Conservation (phyloP, 2,329 filamentous ascomycete species). For the Tricladium varicosporioides region DNA sequence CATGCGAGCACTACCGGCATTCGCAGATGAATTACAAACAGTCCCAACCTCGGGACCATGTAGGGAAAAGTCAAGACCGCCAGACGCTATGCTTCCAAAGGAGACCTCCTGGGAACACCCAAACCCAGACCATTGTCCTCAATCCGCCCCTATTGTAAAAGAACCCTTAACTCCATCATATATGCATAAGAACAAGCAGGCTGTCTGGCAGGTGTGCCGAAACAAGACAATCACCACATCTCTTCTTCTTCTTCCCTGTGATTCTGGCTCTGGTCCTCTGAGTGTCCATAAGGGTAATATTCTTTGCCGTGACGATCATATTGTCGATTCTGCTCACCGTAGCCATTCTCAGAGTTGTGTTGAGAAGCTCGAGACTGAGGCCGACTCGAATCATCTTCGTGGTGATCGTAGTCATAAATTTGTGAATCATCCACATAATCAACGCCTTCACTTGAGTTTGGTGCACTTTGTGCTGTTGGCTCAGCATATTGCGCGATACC, state of each 20-base stretch:
- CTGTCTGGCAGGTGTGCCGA: slow-evolving; percentile 4
- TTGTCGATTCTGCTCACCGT: slow-evolving; percentile 30
- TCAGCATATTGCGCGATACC: slow-evolving; percentile 37
- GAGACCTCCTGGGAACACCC: slow-evolving; percentile 18
- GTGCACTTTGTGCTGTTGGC: slow-evolving; percentile 25
- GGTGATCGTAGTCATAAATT: slow-evolving; percentile 48
- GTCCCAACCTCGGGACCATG: slow-evolving; percentile 18
- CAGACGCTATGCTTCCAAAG: slow-evolving; percentile 35
- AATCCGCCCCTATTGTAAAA: slow-evolving; percentile 21
- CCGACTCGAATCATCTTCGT: slow-evolving; percentile 36
- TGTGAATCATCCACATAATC: slow-evolving; percentile 48
- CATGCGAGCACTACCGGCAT: slow-evolving; percentile 17
- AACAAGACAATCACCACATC: slow-evolving; percentile 33
- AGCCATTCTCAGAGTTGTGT: slow-evolving; percentile 31
- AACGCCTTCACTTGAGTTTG: slow-evolving; percentile 36
- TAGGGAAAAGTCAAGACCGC: slow-evolving; percentile 21
- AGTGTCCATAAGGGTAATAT: slow-evolving; percentile 29
- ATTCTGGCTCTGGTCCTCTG: slow-evolving; percentile 22
- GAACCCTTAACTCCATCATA: slow-evolving; percentile 34
- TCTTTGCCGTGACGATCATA: slow-evolving; percentile 29
- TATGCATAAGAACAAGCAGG: slow-evolving; percentile 29
- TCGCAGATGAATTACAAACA: slow-evolving; percentile 25
- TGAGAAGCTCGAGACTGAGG: slow-evolving; percentile 35
- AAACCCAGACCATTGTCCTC: slow-evolving; percentile 10
- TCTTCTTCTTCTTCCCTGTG: slow-evolving; percentile 30